These are phyloP conservation scores for Trichoderma guizhouense DNA, from an alignment of 2,329 filamentous ascomycete species.

Conservation along the genomic window DNA sequence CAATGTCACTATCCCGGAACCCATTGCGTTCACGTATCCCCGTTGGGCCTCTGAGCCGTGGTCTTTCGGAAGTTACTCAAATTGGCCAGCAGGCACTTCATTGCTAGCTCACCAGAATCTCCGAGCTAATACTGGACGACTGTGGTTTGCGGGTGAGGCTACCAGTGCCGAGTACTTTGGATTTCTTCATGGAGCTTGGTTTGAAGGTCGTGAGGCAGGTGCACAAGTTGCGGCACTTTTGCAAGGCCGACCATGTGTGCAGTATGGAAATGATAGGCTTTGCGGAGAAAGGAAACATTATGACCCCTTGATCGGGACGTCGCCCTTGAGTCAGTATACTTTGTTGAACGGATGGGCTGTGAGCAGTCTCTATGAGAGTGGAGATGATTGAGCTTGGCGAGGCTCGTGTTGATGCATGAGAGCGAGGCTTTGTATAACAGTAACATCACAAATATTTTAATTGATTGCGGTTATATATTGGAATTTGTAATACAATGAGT, in stretches of 20 bases:
- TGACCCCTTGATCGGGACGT: slow-evolving; percentile 31
- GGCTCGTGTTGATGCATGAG: neutral
- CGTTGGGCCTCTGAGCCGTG: slow-evolving; percentile 32
- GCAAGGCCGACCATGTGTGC: slow-evolving; percentile 19
- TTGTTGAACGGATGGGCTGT: slow-evolving; percentile 37
- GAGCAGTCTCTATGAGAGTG: slow-evolving; percentile 31
- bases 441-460: too few species aligned
- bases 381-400: neutral
- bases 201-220: slow-evolving; percentile 51
- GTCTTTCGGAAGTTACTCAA: slow-evolving; percentile 61
- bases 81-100: slow-evolving; percentile 63
- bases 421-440: neutral
- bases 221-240: slow-evolving; percentile 38
- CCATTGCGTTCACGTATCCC: slow-evolving; percentile 60
- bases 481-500: neutral
- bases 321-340: slow-evolving; percentile 32
- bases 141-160: slow-evolving; percentile 65
- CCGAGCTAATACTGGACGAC: slow-evolving; percentile 57
- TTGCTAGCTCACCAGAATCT: slow-evolving; percentile 66
- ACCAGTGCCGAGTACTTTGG: slow-evolving; percentile 62
- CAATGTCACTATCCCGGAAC: slow-evolving; percentile 53
- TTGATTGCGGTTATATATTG: neutral
- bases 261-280: slow-evolving; percentile 14
- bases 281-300: slow-evolving; percentile 26
- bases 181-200: slow-evolving; percentile 61